phyloP scores from a whole-genome alignment of 2,329 filamentous ascomycete species.

The Apiospora rasikravindrae region DNA sequence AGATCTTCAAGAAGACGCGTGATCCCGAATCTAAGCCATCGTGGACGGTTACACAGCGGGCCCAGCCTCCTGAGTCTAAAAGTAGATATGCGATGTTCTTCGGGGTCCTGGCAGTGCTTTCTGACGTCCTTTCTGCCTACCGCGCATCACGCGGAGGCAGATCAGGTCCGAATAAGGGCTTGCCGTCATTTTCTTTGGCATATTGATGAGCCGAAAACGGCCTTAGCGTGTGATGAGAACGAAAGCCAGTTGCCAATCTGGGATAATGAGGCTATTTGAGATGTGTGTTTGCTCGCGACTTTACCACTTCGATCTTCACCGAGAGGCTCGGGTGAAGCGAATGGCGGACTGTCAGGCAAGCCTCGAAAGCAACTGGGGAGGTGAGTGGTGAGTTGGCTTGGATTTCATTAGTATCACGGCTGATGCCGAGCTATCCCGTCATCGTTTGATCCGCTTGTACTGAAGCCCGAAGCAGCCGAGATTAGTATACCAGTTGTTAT shows the following conservation, averaged over 20 bases:
- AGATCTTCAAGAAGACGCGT: not conserved
- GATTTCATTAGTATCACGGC: not conserved
- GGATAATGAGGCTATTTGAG: not conserved
- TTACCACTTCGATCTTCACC: not conserved
- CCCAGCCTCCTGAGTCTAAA: conserved; percentile 1
- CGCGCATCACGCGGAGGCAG: not conserved
- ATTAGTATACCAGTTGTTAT: conserved; percentile 1
- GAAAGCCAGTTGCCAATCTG: not conserved
- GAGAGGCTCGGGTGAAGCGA: not conserved
- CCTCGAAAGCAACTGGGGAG: not conserved
- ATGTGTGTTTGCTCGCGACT: not conserved
- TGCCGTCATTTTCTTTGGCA: not conserved
- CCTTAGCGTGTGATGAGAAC: not conserved
- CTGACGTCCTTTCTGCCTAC: not conserved
- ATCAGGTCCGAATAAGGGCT: not conserved
- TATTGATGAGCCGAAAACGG: not conserved
- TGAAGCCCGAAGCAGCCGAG: not conserved
- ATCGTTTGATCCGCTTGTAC: not conserved
- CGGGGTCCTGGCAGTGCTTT: not conserved
- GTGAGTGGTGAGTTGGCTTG: not conserved
- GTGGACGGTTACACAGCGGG: not conserved
- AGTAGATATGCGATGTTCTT: not conserved
- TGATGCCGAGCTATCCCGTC: not conserved
- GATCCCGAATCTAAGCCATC: not conserved
- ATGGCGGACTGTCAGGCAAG: not conserved